Percentiles rank a stretch among this genome's conserved stretches.
These are phyloP conservation scores for Podospora fimiseda DNA, from an alignment of 495 filamentous ascomycete genomes.

Conservation along the genomic window DNA sequence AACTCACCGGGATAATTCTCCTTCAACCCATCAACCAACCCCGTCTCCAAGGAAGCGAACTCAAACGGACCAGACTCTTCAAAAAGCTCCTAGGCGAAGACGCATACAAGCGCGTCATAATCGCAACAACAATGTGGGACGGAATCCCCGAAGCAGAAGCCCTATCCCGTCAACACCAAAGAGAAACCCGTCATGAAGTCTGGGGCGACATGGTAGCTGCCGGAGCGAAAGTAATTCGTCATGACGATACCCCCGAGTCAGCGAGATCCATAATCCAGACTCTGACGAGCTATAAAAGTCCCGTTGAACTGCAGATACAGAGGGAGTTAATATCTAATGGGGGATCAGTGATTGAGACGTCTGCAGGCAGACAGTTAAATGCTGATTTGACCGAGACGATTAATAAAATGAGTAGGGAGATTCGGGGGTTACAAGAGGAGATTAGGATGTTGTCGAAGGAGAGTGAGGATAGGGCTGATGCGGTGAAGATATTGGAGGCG, in stretches of 20 bases:
- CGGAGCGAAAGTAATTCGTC: conserved; percentile 16
- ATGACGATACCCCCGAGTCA: conserved; percentile 19
- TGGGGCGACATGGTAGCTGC: conserved; percentile 28
- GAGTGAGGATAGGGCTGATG: neutral
- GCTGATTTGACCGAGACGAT: neutral
- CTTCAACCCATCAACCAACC: conserved; percentile 39
- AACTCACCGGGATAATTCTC: conserved; percentile 34
- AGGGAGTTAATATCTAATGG: neutral
- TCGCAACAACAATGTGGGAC: conserved; percentile 41
- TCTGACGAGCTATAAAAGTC: neutral
- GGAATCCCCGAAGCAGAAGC: conserved; percentile 11
- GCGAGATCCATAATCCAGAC: conserved; percentile 11
- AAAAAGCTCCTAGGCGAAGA: conserved; percentile 35
- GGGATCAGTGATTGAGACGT: neutral
- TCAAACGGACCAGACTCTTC: conserved; percentile 36
- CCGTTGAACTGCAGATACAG: conserved; percentile 4
- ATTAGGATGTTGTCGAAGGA: neutral
- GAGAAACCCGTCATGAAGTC: conserved; percentile 19
- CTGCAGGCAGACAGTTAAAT: neutral
- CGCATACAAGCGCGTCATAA: conserved; percentile 31
- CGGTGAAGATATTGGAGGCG: neutral
- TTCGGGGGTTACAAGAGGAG: neutral
- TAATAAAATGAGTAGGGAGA: neutral
- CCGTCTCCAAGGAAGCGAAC: conserved; percentile 29
- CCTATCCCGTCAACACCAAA: conserved; percentile 21